These are phyloP conservation scores for Phlyctochytrium planicorne DNA, from an alignment of 192 early-diverging fungal genomes.

Conservation along the genomic window DNA sequence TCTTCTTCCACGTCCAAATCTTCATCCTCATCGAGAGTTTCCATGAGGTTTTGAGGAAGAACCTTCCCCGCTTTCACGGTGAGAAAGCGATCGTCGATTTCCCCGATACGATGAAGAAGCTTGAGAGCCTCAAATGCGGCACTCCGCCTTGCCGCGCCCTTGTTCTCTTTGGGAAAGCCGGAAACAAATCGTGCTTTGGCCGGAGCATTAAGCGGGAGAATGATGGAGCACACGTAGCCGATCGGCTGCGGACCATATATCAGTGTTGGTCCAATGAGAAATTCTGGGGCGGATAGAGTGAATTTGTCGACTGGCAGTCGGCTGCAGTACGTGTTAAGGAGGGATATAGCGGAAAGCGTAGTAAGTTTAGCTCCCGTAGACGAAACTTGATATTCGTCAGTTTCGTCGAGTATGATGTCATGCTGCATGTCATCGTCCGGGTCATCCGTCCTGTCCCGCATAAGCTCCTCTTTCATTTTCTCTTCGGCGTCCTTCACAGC, in stretches of 20 bases:
- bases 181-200: constrained; percentile 15
- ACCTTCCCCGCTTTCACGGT: constrained; percentile 41
- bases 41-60: no score
- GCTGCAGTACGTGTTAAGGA: constrained; percentile 72
- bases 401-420: constrained; percentile 35
- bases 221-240: constrained; percentile 15
- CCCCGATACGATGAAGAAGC: constrained; percentile 63
- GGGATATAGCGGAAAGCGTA: constrained; percentile 59
- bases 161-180: constrained; percentile 44
- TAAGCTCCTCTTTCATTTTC: constrained; percentile 23
- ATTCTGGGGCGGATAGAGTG: constrained; percentile 49
- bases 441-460: constrained; percentile 15
- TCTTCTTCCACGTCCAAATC: no score
- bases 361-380: constrained; percentile 72
- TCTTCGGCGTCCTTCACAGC: constrained; percentile 25
- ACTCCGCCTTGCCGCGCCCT: constrained; percentile 63
- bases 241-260: constrained; percentile 4
- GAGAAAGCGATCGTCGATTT: constrained; percentile 72
- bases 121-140: constrained; percentile 72
- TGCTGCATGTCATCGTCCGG: constrained; percentile 41
- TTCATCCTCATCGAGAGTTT: no score
- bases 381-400: constrained; percentile 35
- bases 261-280: constrained; percentile 28
- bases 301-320: constrained; percentile 64
- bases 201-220: constrained; percentile 30